phyloP scores from a whole-genome alignment of 352 stramenopile genomes.

The Pythium plurisporium region DNA sequence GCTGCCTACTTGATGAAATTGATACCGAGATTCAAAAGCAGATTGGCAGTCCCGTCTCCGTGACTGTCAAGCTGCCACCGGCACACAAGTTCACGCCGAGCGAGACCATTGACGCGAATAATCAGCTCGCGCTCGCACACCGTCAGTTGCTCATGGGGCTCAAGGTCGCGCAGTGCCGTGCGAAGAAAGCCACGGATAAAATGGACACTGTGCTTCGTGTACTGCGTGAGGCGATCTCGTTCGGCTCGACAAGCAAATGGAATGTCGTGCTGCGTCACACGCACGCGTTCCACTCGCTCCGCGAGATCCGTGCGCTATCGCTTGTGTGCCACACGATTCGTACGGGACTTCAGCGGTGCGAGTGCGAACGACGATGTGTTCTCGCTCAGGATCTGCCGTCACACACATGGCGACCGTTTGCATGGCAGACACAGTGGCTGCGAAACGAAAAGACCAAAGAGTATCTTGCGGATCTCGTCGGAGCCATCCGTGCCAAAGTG shows the following conservation, averaged over 20 bases:
- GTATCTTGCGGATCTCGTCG: constrained; percentile 53
- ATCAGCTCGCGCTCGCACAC: constrained; percentile 57
- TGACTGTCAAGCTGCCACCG: constrained; percentile 38
- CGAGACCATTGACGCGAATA: constrained; percentile 56
- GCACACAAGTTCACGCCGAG: constrained; percentile 62
- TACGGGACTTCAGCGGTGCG: constrained; percentile 15
- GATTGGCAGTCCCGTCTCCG: constrained; percentile 29
- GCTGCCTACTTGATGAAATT: constrained; percentile 45
- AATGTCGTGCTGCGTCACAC: constrained; percentile 23
- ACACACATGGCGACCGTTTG: constrained; percentile 15
- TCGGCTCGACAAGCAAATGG: constrained; percentile 23
- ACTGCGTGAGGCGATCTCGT: constrained; percentile 39
- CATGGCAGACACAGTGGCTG: constrained; percentile 52
- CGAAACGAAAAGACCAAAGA: constrained; percentile 35
- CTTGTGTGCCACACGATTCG: constrained; percentile 33
- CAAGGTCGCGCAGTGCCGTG: constrained; percentile 54
- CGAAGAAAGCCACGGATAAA: constrained; percentile 46
- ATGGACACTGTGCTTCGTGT: constrained; percentile 54
- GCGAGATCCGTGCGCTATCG: constrained; percentile 36
- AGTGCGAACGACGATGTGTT: constrained; percentile 31
- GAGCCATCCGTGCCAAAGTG: constrained; percentile 37
- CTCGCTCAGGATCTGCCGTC: constrained; percentile 11
- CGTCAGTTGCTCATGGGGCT: constrained; percentile 68
- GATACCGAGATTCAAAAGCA: constrained; percentile 42
- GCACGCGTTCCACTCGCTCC: constrained; percentile 36